Conservation (phyloP, 2,329 filamentous ascomycete species). For the Pseudocercospora ulei region DNA sequence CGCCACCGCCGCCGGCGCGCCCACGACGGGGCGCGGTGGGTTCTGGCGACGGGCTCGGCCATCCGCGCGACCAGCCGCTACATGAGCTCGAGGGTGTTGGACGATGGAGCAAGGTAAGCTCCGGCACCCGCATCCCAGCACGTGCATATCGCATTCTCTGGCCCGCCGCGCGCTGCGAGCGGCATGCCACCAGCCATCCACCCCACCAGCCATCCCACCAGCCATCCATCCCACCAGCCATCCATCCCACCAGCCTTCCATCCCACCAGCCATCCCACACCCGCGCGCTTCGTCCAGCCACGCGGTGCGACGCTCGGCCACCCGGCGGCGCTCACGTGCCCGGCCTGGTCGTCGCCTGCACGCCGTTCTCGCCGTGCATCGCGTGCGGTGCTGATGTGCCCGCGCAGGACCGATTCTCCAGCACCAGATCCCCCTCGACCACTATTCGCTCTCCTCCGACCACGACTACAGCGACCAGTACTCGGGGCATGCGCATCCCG, state of each 20-base stretch:
- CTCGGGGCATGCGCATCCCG: constrained; percentile 40
- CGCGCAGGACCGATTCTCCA: constrained; percentile 39
- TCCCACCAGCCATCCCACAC: constrained; percentile 13
- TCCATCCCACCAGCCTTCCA: no score
- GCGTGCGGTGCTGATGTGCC: constrained; percentile 36
- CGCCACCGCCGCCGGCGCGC: not conserved
- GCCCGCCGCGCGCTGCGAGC: no score
- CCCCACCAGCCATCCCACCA: no score
- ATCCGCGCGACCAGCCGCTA: constrained; percentile 7
- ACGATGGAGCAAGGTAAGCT: constrained; percentile 33
- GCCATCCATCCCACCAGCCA: constrained; percentile 4
- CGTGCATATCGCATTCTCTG: constrained; percentile 21
- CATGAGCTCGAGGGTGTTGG: constrained; percentile 23
- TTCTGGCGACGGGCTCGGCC: not conserved
- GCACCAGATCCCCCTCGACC: constrained; percentile 37
- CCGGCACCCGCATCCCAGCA: constrained; percentile 19
- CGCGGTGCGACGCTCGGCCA: constrained; percentile 27
- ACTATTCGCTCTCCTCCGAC: constrained; percentile 39
- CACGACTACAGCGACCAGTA: constrained; percentile 42
- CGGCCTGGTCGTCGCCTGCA: constrained; percentile 6
- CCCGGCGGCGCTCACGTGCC: constrained; percentile 20
- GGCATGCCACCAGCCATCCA: constrained; percentile 12
- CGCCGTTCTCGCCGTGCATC: constrained; percentile 18
- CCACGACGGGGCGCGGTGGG: not conserved
- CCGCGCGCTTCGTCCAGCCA: constrained; percentile 9